Evolutionary conservation across 495 filamentous ascomycete species (phyloP).

Genomic region (Aspergillus ostianus): DNA sequence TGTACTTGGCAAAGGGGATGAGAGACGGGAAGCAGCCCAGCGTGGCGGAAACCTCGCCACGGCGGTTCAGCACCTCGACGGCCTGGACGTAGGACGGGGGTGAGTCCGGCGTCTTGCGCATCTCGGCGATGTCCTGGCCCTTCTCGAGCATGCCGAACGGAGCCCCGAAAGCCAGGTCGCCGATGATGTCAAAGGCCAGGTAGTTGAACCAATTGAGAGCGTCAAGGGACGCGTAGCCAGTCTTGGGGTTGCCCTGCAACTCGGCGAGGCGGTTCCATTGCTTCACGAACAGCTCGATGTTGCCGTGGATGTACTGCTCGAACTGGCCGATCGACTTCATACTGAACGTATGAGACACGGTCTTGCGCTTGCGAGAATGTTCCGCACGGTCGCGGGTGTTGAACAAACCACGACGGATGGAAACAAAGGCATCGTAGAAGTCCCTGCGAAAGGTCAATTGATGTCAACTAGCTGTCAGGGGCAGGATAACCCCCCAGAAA

Average conservation of each 20-base stretch:
- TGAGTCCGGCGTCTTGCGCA: constrained; percentile 46
- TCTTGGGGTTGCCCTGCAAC: constrained; percentile 42
- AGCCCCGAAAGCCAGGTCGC: constrained; percentile 54
- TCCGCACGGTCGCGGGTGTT: constrained; percentile 82
- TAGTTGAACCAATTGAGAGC: constrained; percentile 93
- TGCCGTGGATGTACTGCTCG: constrained; percentile 83
- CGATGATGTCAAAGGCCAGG: constrained; percentile 90
- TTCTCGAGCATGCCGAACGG: constrained; percentile 56
- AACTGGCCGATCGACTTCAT: constrained; percentile 80
- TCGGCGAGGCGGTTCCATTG: constrained; percentile 64
- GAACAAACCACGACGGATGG: constrained; percentile 83
- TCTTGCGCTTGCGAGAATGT: constrained; percentile 88
- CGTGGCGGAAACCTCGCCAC: constrained; percentile 52
- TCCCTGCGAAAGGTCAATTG: constrained; percentile 41
- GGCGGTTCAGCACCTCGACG: constrained; percentile 55
- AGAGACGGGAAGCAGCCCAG: constrained; percentile 46
- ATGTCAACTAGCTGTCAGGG: constrained; percentile 5
- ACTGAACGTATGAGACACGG: constrained; percentile 82
- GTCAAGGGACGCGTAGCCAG: constrained; percentile 63
- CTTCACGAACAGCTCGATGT: constrained; percentile 69
- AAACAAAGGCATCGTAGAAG: constrained; percentile 91
- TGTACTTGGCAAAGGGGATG: constrained; percentile 50
- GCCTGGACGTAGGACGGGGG: constrained; percentile 49
- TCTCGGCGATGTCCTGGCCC: constrained; percentile 59
- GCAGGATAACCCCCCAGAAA: neutral